phyloP scores from a whole-genome alignment of 2,329 filamentous ascomycete genomes.

The Aspergillus sp. region DNA sequence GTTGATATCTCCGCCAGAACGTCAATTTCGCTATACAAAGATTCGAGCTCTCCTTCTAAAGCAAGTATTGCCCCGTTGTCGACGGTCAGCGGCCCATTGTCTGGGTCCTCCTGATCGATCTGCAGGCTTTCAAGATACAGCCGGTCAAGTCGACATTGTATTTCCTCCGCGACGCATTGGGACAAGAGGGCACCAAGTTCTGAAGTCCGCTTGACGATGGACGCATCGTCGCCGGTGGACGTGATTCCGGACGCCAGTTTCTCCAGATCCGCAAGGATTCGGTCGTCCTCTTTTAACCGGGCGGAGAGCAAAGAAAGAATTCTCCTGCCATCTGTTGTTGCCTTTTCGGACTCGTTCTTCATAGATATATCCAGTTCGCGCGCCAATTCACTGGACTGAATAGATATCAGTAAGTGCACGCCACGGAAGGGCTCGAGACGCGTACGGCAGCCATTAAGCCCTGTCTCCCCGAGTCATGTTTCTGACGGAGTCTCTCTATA shows the following conservation, averaged over 20 bases:
- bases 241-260: constrained; percentile 27
- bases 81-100: not conserved
- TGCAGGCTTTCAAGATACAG: constrained; percentile 35
- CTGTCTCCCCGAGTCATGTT: constrained; percentile 36
- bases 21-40: constrained; percentile 40
- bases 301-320: constrained; percentile 33
- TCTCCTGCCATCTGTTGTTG: constrained; percentile 30
- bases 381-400: constrained; percentile 36
- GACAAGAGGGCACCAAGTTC: constrained; percentile 31
- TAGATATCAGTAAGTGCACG: constrained; percentile 7
- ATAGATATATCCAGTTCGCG: constrained; percentile 33
- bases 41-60: constrained; percentile 37
- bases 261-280: constrained; percentile 30
- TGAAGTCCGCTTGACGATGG: constrained; percentile 25
- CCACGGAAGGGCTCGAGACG: not conserved
- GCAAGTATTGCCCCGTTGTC: constrained; percentile 17
- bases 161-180: constrained; percentile 35
- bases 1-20: constrained; percentile 43
- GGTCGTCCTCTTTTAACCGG: constrained; percentile 39
- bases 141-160: constrained; percentile 40
- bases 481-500: constrained; percentile 31
- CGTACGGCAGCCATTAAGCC: constrained; percentile 32
- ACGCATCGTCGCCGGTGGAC: constrained; percentile 27
- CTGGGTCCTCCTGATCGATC: not conserved
- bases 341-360: constrained; percentile 29